These are phyloP conservation scores for Aspergillus sp. DNA, from an alignment of 2,329 filamentous ascomycete species.

Conservation along the genomic window DNA sequence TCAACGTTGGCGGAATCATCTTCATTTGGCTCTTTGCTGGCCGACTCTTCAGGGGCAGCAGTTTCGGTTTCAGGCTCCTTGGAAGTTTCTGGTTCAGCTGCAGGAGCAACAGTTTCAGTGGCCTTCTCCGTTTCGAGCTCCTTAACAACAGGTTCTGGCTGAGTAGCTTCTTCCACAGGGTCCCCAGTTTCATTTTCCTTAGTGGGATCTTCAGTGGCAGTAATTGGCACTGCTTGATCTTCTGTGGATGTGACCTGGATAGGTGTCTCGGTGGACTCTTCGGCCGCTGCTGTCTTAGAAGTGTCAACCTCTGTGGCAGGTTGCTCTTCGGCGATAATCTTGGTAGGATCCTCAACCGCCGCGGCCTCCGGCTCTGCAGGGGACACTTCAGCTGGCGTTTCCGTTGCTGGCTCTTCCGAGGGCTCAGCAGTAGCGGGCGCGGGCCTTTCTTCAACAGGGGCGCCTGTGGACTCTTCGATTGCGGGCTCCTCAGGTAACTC, in stretches of 20 bases:
- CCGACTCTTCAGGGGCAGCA: constrained; percentile 1
- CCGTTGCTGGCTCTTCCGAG: not conserved
- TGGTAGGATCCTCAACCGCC: not conserved
- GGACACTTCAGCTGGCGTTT: not conserved
- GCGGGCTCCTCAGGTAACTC: constrained; percentile 4
- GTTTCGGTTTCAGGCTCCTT: constrained; percentile 5
- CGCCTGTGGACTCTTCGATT: constrained; percentile 1
- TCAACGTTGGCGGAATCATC: constrained; percentile 1
- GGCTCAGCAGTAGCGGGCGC: not conserved
- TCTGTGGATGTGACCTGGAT: not conserved
- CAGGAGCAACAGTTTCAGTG: not conserved
- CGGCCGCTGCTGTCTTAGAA: constrained; percentile 9
- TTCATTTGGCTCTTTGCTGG: constrained; percentile 5
- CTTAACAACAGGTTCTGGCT: not conserved
- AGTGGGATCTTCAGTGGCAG: constrained; percentile 3
- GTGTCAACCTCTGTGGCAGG: constrained; percentile 10
- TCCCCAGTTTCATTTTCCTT: not conserved
- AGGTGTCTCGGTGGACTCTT: constrained; percentile 5
- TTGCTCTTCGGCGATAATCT: constrained; percentile 9
- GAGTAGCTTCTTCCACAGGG: not conserved
- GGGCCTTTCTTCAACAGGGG: not conserved
- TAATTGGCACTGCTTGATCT: constrained; percentile 1
- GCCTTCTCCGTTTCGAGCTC: constrained; percentile 7
- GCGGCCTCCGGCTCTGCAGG: not conserved
- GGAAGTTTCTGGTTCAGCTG: constrained; percentile 1